These are phyloP conservation scores for Aspergillus clavatus DNA, from an alignment of 2,329 filamentous ascomycete genomes.

Conservation along the genomic window DNA sequence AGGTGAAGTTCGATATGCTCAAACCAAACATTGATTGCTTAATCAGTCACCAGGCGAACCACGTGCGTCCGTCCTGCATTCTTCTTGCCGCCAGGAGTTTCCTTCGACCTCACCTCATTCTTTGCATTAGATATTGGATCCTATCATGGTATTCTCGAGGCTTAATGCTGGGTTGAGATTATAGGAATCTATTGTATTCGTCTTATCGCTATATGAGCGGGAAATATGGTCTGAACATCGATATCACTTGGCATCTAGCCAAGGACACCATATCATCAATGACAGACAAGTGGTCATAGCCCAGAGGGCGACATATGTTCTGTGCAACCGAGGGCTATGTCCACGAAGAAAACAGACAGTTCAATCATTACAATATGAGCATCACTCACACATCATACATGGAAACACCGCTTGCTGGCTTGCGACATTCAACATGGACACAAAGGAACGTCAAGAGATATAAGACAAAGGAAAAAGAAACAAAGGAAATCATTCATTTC, in stretches of 20 bases:
- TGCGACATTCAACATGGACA: slow-evolving; percentile 23
- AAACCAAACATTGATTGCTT: slow-evolving; percentile 1
- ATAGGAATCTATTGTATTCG: not conserved
- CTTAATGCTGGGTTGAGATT: no score
- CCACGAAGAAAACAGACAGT: slow-evolving; percentile 5
- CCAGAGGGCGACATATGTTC: slow-evolving; percentile 2
- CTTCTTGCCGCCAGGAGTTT: not conserved
- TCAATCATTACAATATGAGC: slow-evolving; percentile 19
- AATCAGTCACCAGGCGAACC: not conserved
- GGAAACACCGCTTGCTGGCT: slow-evolving; percentile 28
- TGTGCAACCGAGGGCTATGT: slow-evolving; percentile 3
- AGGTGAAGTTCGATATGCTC: not conserved
- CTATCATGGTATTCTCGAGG: not conserved
- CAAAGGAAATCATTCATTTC: slow-evolving; percentile 20
- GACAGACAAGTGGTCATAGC: not conserved
- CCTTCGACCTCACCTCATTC: not conserved
- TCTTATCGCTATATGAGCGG: not conserved
- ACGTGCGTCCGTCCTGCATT: not conserved
- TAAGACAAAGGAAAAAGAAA: slow-evolving; percentile 21
- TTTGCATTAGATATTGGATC: not conserved
- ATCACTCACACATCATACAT: slow-evolving; percentile 20
- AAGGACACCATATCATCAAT: slow-evolving; percentile 8
- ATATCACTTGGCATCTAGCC: not conserved
- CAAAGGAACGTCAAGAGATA: slow-evolving; percentile 14
- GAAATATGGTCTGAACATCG: not conserved